Evolutionary conservation across 169 alveolate species (phyloP), one percentile per base, ranked within the genome.

Genomic region (Babesia sp.): DNA sequence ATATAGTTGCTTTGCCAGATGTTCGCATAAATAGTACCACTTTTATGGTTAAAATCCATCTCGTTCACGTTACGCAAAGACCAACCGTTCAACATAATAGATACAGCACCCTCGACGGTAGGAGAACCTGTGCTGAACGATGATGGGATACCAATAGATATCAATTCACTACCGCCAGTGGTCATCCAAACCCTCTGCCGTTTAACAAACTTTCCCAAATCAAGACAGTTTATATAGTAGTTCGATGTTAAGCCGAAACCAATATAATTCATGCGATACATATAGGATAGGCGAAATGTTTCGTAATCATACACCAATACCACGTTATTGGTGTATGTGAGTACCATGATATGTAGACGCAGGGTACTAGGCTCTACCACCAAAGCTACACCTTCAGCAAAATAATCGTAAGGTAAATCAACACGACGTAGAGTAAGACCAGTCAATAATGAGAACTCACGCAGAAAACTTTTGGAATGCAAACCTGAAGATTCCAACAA

Each of bases 221-320:
- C 72, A 2, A 39, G 59, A 11, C 41, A 36, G 5, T 77, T 51
- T 24, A 57, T 45, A 55, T 85, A 78, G 37, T 67, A 45, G 39
- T 85, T 85, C 22, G 91, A 85, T 2, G 91, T 85, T 26, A 85
- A 54, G 7, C 91, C 91, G 58, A 79, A 85, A 1, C 91, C 91
- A 46, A 72, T 61, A 41, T 68, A 54, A 14, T 54, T 69, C 63
- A 57, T 46, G 18, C 29, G 45, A 53, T 61, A 51, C 31, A 56
- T 51, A 41, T 85, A 50, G 24, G 44, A 41, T 63, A 79, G 50
- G 37, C 55, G 67, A 29, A 78, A 71, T 3, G 87, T 31, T 22
- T 60, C 67, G 64, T 58, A 85, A 58, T 85, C 86, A 64, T 58
- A 85, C 45, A 64, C 64, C 54, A 85, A 28, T 24, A 85, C 42